Base-by-base conservation (phyloP, 352 stramenopile genomes). In the Chrysophaeum taylorii region DNA sequence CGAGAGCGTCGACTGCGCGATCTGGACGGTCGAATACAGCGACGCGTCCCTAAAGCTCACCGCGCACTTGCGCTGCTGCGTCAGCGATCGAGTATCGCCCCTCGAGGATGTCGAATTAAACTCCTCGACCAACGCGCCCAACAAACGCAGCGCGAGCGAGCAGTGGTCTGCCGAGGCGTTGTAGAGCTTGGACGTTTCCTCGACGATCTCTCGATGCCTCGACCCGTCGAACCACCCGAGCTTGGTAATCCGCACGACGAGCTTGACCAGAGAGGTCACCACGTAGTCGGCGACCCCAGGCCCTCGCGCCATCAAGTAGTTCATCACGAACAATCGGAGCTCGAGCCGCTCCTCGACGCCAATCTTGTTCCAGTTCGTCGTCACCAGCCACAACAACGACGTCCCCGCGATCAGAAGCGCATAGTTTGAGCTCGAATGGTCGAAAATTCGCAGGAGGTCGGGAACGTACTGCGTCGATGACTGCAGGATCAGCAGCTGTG, bases 191-290 rank as follows among this genome's bases (percentile, higher is more conserved):
- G 89, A 96, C 33, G 97, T 91, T 75, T 98, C 93, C 60, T 95
- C 87, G n/a, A 96, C 89, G 64, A 99, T 88, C 75, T 98, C 92
- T 38, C 93, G 85, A 80, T 97, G 91, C 38, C 94, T 88, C 15
- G 73, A 52, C 79, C 98, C 93, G 72, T 98, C 93, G 74, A 98
- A 98, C 94, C 94, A 99, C n/a, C 93, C 94, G 62, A 98, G 90
- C 83, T 98, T 98, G 70, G 93, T 98, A 62, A 98, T 90, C 21
- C 94, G 90, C 78, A 93, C 98, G 15, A 98, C 87, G 74, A 99
- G 88, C 77, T 98, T 93, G 70, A 98, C 96, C 29, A 98, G 82
- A 70, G 85, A 90, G 23, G 88, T 92, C 5, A 88, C 92, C 63
- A 98, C 93, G 77, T 96, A 98, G 68, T 89, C 82, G 77, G 96